A percentile compares a stretch with the other conserved stretches of the same genome.
These are phyloP conservation scores for Coprinopsis strossmayeri DNA, from an alignment of 768 basidiomycete species.

Conservation along the genomic window DNA sequence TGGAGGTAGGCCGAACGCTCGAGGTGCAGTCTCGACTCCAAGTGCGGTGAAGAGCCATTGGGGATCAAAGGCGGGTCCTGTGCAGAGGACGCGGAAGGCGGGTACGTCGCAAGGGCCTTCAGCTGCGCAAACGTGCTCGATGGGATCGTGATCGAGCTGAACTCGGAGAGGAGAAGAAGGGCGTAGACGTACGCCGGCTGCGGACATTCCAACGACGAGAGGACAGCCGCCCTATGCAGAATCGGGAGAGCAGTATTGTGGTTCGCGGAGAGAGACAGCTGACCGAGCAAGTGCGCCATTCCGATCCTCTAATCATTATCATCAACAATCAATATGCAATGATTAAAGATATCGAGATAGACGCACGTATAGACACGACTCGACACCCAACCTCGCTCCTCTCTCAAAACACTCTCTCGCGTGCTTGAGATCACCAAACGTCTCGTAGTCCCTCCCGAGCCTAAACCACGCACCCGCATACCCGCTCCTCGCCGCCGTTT, in stretches of 20 bases:
- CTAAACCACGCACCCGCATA: constrained; percentile 85
- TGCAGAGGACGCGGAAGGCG: constrained; percentile 41
- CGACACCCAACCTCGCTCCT: constrained; percentile 68
- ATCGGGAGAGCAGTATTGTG: constrained; percentile 58
- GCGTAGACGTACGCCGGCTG: constrained; percentile 88
- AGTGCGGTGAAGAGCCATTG: constrained; percentile 35
- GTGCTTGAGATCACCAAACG: constrained; percentile 63
- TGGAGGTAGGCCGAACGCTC: constrained; percentile 82
- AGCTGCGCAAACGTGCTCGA: constrained; percentile 46
- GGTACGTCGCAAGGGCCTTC: constrained; percentile 42
- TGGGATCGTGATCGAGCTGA: constrained; percentile 56
- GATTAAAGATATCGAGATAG: constrained; percentile 6
- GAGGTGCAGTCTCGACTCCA: constrained; percentile 70
- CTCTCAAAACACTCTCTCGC: constrained; percentile 86
- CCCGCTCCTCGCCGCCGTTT: constrained; percentile 73
- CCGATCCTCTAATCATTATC: constrained; percentile 63
- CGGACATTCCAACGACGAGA: constrained; percentile 68
- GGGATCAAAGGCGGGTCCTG: constrained; percentile 33
- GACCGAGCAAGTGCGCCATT: constrained; percentile 88
- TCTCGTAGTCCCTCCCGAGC: constrained; percentile 88
- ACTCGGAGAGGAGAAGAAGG: constrained; percentile 81
- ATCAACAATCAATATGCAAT: background rate
- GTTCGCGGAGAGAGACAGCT: constrained; percentile 58
- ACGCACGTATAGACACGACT: constrained; percentile 76
- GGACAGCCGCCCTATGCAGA: constrained; percentile 70